Evolutionary conservation across 208 protist species (phyloP).

Genomic region (Trypanosomatidae sp.): DNA sequence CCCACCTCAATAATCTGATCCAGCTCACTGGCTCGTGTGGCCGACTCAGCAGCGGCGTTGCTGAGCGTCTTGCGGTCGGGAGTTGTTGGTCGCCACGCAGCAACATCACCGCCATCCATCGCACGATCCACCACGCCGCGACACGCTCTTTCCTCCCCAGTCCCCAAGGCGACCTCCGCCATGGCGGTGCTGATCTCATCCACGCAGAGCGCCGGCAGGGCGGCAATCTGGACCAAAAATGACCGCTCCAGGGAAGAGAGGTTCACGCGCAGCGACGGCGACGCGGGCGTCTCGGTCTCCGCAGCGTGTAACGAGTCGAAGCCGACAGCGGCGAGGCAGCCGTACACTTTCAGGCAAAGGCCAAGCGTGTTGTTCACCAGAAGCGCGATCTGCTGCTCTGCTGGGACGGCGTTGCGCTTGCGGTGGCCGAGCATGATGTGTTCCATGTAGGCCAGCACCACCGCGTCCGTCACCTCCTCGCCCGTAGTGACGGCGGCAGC

Average conservation of each 20-base stretch:
- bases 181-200: conserved; percentile 81
- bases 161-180: conserved; percentile 30
- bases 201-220: conserved; percentile 64
- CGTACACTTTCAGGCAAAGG: conserved; percentile 59
- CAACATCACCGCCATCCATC: background rate
- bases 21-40: conserved; percentile 43
- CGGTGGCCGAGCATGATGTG: conserved; percentile 7
- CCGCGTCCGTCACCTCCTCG: conserved; percentile 10
- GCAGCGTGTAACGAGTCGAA: conserved; percentile 35
- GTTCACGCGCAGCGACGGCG: conserved; percentile 21
- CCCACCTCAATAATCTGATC: conserved; percentile 48
- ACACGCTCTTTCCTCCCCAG: too few relatives aligned
- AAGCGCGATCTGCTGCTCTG: conserved; percentile 26
- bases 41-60: conserved; percentile 28
- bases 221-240: conserved; percentile 55
- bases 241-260: conserved; percentile 61
- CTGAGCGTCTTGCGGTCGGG: conserved; percentile 40
- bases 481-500: background rate
- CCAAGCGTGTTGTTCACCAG: conserved; percentile 41
- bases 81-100: conserved; percentile 42
- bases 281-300: conserved; percentile 3
- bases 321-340: conserved; percentile 55
- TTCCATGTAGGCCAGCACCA: conserved; percentile 28
- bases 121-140: too few relatives aligned
- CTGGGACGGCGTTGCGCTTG: conserved; percentile 1